phyloP scores from a whole-genome alignment of 1,139 yeast species.

The Lodderomyces theae region DNA sequence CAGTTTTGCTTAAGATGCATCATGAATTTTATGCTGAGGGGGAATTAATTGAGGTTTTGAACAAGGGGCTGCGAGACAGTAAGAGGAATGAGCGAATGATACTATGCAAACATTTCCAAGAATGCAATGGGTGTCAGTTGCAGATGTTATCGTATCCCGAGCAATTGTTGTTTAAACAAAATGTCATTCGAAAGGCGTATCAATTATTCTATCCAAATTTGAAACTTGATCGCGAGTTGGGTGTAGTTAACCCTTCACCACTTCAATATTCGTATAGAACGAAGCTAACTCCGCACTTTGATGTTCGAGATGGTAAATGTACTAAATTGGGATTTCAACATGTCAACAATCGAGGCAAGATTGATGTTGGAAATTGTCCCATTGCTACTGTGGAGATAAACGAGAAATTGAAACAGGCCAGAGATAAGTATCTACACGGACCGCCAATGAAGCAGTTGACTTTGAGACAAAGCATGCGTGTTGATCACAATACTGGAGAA shows the following conservation, averaged over 20 bases:
- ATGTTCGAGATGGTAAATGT: slow-evolving; percentile 14
- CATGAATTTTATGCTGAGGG: slow-evolving; percentile 32
- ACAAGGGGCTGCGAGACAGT: background rate
- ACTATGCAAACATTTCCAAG: slow-evolving; percentile 71
- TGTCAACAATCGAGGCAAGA: slow-evolving; percentile 21
- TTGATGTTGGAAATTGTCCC: slow-evolving; percentile 31
- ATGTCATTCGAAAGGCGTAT: slow-evolving; percentile 34
- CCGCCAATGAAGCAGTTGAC: slow-evolving; percentile 8
- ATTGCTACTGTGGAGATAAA: slow-evolving; percentile 32
- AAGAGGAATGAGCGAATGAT: slow-evolving; percentile 28
- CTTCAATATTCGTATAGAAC: slow-evolving; percentile 36
- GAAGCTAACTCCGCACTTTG: slow-evolving; percentile 36
- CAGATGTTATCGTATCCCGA: slow-evolving; percentile 44
- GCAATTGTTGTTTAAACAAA: slow-evolving; percentile 33
- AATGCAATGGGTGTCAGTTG: slow-evolving; percentile 54
- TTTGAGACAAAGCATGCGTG: slow-evolving; percentile 35
- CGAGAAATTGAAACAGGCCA: slow-evolving; percentile 8
- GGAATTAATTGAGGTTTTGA: slow-evolving; percentile 20
- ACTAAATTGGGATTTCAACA: slow-evolving; percentile 33
- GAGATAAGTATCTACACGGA: slow-evolving; percentile 5
- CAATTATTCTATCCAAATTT: slow-evolving; percentile 33
- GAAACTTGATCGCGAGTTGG: background rate
- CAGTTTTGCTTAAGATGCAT: slow-evolving; percentile 29
- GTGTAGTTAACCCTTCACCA: slow-evolving; percentile 35
- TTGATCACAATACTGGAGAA: slow-evolving; percentile 35